phyloP scores from a whole-genome alignment of 2,329 filamentous ascomycete species.

The Calonectria pseudoreteaudii region DNA sequence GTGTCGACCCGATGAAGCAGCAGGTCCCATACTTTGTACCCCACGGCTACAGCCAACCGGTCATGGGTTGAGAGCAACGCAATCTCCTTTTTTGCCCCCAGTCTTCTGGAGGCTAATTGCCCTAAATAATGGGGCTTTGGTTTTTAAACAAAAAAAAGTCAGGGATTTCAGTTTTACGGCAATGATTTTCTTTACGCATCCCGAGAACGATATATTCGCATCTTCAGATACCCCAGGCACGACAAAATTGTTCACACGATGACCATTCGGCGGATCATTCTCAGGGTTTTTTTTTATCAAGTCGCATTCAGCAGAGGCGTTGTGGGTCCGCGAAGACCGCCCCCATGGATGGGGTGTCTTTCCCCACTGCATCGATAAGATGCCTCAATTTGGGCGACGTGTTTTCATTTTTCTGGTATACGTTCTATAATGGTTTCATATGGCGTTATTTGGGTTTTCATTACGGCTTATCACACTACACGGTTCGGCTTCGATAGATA shows the following conservation, averaged over 20 bases:
- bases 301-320: slow-evolving; percentile 31
- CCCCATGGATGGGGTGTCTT: neutral
- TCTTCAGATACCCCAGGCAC: slow-evolving; percentile 55
- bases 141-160: slow-evolving; percentile 42
- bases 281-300: slow-evolving; percentile 39
- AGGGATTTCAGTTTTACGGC: slow-evolving; percentile 45
- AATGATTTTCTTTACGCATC: slow-evolving; percentile 48
- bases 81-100: slow-evolving; percentile 19
- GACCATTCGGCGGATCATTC: slow-evolving; percentile 44
- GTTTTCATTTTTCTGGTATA: slow-evolving; percentile 41
- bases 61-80: slow-evolving; percentile 60
- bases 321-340: neutral
- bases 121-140: slow-evolving; percentile 28
- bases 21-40: slow-evolving; percentile 60
- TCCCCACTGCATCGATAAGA: neutral
- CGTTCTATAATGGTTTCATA: slow-evolving; percentile 50
- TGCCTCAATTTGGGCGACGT: slow-evolving; percentile 20
- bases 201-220: slow-evolving; percentile 50
- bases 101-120: slow-evolving; percentile 34
- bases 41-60: slow-evolving; percentile 65
- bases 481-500: slow-evolving; percentile 43
- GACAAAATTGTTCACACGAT: slow-evolving; percentile 49
- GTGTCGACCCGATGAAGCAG: slow-evolving; percentile 60
- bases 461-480: slow-evolving; percentile 38
- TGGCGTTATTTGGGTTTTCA: slow-evolving; percentile 43